Evolutionary conservation across 2,329 filamentous ascomycete genomes (phyloP).

Genomic region (Blastomyces gilchristii): DNA sequence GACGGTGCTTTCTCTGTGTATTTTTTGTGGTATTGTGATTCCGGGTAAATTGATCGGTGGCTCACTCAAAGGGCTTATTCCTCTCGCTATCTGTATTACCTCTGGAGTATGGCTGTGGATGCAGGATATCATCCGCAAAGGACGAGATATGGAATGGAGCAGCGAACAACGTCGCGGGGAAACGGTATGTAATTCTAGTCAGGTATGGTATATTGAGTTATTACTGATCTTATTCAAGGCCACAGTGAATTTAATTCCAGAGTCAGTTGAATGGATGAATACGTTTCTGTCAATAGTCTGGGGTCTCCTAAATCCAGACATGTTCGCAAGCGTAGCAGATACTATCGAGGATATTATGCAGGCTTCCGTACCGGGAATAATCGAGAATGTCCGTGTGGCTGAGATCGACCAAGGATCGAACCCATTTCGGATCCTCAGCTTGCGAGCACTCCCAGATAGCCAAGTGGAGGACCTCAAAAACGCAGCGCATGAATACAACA

Average conservation of each 20-base stretch:
- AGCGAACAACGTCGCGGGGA: conserved; percentile 77
- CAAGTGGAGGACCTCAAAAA: conserved; percentile 76
- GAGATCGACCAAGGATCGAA: conserved; percentile 93
- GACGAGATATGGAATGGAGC: conserved; percentile 75
- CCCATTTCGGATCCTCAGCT: conserved; percentile 74
- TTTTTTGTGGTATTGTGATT: conserved; percentile 64
- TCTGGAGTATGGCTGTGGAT: conserved; percentile 82
- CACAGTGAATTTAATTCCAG: conserved; percentile 77
- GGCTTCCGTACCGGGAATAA: conserved; percentile 77
- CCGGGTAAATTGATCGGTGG: conserved; percentile 73
- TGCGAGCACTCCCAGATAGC: conserved; percentile 72
- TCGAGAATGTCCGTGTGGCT: conserved; percentile 89
- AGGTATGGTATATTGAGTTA: background rate
- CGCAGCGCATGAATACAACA: conserved; percentile 66
- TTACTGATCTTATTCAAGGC: conserved; percentile 39
- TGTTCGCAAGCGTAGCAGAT: conserved; percentile 87
- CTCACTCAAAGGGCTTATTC: conserved; percentile 63
- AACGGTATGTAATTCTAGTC: conserved; percentile 41
- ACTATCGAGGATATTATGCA: conserved; percentile 95
- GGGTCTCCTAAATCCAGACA: conserved; percentile 88
- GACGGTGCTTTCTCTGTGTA: conserved; percentile 56
- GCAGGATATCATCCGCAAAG: conserved; percentile 74
- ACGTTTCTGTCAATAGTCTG: conserved; percentile 73
- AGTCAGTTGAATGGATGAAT: conserved; percentile 96
- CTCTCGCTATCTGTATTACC: conserved; percentile 58